Percentiles rank a stretch among this genome's conserved stretches.
Conservation (phyloP, 78 protist species). For the Pigoraptor vietnamica region DNA sequence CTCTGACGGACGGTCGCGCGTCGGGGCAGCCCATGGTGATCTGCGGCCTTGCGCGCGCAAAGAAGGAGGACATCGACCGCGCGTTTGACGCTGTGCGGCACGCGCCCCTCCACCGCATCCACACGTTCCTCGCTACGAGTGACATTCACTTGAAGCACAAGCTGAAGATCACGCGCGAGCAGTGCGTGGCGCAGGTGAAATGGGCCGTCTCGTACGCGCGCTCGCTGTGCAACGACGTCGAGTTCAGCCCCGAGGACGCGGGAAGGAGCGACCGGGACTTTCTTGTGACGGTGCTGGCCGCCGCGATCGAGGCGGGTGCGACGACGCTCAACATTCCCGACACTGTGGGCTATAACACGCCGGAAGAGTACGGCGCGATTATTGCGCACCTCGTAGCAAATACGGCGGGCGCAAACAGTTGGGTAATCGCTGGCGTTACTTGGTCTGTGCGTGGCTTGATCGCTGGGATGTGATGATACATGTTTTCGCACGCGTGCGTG, state of each 20-base stretch:
- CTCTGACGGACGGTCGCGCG: conserved; percentile 27
- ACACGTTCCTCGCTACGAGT: conserved; percentile 64
- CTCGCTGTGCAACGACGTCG: conserved; percentile 40
- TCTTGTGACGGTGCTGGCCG: conserved; percentile 26
- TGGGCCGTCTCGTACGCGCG: conserved; percentile 33
- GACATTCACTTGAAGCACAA: conserved; percentile 69
- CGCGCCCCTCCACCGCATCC: conserved; percentile 63
- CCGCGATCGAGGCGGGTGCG: conserved; percentile 63
- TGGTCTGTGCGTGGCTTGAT: too few relatives aligned
- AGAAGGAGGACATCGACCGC: conserved; percentile 39
- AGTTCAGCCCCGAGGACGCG: conserved; percentile 69
- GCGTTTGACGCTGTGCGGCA: conserved; percentile 47
- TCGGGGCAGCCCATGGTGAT: conserved; percentile 53
- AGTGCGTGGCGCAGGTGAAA: conserved; percentile 32
- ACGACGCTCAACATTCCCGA: conserved; percentile 66
- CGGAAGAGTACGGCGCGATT: conserved; percentile 39
- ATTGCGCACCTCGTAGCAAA: conserved; percentile 13
- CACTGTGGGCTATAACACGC: conserved; percentile 62
- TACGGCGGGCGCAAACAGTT: conserved; percentile 19
- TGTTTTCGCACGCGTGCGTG: too few relatives aligned
- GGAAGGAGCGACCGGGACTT: conserved; percentile 59
- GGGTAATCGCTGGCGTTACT: neutral
- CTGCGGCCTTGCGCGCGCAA: conserved; percentile 61
- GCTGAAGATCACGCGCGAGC: conserved; percentile 36
- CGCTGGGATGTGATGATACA: too few relatives aligned